A percentile compares a stretch with the other conserved stretches of the same genome.
Evolutionary conservation across 371 early-diverging fungal species (phyloP).

Genomic region (Entomophthora muscae): DNA sequence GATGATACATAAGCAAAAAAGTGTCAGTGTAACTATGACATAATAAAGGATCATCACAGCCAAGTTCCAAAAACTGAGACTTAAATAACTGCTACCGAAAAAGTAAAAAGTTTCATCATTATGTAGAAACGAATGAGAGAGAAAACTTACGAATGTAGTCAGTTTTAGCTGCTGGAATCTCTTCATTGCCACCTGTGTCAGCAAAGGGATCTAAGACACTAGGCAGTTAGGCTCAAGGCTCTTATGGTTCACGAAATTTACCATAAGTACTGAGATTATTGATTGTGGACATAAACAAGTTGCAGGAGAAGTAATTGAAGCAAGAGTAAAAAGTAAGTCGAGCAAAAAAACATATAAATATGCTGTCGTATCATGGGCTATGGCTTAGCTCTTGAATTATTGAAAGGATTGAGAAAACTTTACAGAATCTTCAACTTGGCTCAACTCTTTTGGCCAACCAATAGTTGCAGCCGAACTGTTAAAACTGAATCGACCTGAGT

Average conservation of each 20-base stretch:
- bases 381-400: no score
- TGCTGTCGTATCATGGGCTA: no score
- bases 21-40: conserved; percentile 11
- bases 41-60: conserved; percentile 1
- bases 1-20: not conserved
- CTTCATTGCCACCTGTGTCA: conserved; percentile 1
- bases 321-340: no score
- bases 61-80: not conserved
- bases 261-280: conserved; percentile 2
- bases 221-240: not conserved
- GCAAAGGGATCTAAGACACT: conserved; percentile 8
- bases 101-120: not conserved
- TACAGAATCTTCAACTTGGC: no score
- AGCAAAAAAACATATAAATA: no score
- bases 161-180: not conserved
- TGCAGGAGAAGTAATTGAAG: no score
- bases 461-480: no score
- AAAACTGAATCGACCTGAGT: no score
- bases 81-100: no score
- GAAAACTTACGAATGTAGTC: conserved; percentile 1
- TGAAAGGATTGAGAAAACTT: no score
- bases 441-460: no score
- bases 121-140: not conserved
- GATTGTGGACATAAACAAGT: conserved; percentile 8
- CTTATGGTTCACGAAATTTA: not conserved